Evolutionary conservation across 257 asterid genomes (phyloP), one percentile per base, ranked within the genome.

Genomic region (Lavandula angustifolia): DNA sequence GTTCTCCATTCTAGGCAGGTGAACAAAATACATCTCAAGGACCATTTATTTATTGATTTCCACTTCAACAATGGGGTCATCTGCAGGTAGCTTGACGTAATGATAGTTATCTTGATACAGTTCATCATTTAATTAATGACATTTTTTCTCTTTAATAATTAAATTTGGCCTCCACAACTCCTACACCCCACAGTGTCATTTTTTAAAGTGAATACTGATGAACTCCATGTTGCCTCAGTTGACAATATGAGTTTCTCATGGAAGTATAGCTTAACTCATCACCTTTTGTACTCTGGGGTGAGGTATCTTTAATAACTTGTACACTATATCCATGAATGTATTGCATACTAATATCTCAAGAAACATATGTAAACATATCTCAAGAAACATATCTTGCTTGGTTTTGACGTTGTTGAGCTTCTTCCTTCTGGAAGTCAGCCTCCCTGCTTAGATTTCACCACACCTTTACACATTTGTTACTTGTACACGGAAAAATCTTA

Each of bases 1-100:
- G 72, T 63, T 68, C 68, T 68, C 31, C 69, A 61, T 62, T 67
- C 5, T 41, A 54, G 53, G 62, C 52, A 67, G 46, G 13, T 59
- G 37, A 47, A 56, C 29, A 49, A 27, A 60, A 37, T 63, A 2
- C 41, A 17, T 35, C 7, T 22, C 3, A 5, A 11, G 7, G 53
- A 32, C 42, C 38, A 60, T 27, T 13, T 9, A 59, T 16, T 44
- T 12, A 14, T 67, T 55, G 27, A 44, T 47, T 56, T 44, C 40
- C 18, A 56, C 42, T 44, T 37, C 3, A 27, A 18, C 41, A 35
- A 10, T 31, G 47, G n/a, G 47, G 40, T 55, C 76, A 55, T 55
- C 46, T 46, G 60, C 67, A 55, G 62, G 59, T 68, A 64, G 53
- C 64, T 73, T 49, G 51, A 54, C 47, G 35, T 29, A 35, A 53